phyloP scores from a whole-genome alignment of 306 rosid genomes.

The Cicer judaicum region DNA sequence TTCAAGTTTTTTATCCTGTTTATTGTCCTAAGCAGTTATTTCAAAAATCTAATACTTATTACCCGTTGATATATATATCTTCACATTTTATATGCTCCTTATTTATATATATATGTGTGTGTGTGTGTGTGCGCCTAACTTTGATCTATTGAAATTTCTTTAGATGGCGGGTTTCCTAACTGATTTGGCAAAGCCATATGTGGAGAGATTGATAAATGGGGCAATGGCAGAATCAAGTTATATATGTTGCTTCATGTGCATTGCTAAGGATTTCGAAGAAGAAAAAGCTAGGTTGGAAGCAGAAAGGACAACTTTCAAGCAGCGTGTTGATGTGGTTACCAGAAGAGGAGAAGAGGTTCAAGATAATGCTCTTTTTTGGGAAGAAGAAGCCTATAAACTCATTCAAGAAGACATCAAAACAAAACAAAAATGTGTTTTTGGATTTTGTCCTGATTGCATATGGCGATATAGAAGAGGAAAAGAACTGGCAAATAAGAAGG shows the following conservation, averaged over 20 bases:
- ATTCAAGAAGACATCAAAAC: conserved; percentile 18
- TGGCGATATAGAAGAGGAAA: conserved; percentile 23
- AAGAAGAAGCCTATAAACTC: not conserved
- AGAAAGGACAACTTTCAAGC: not conserved
- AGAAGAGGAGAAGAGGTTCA: not conserved
- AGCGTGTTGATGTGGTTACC: not conserved
- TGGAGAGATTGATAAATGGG: not conserved
- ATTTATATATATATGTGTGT: too few species aligned
- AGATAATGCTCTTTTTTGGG: not conserved
- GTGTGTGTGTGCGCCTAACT: not conserved
- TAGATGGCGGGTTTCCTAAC: not conserved
- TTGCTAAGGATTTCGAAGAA: not conserved
- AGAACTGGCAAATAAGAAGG: not conserved
- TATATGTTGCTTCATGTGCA: not conserved
- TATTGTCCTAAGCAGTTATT: too few species aligned
- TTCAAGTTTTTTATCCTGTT: too few species aligned
- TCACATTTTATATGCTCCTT: too few species aligned
- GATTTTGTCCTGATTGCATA: not conserved
- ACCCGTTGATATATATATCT: too few species aligned
- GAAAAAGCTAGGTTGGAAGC: not conserved
- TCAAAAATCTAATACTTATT: too few species aligned
- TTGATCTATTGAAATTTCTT: not conserved
- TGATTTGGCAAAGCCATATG: not conserved
- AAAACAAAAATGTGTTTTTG: conserved; percentile 7
- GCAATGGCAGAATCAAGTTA: not conserved